Base-by-base conservation (phyloP, 441 rosid species). In the Dalechampia spathulata region DNA sequence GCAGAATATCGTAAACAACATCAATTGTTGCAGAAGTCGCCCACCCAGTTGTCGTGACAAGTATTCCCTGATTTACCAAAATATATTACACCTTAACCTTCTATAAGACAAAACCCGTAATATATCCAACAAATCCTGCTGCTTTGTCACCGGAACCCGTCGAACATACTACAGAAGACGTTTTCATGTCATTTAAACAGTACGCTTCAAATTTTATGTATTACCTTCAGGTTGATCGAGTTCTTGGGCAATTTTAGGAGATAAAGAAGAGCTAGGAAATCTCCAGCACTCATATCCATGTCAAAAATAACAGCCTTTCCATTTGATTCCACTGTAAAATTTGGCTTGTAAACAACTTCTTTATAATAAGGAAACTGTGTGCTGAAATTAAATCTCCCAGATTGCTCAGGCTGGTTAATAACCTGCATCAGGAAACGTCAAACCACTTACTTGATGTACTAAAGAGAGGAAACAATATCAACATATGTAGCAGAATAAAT, bases 251-350 rank as follows among this genome's bases (percentile, higher is more conserved):
- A 82, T 76, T 92, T 92, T 3, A 92, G 87, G 28, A 92, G 94
- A 61, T 81, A 92, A 52, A 92, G 75, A 10, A 92, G 82, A 46
- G 96, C 74, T 0, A 92, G 61, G 58, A 92, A 84, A 76, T 92
- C 98, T 68, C 98, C 96, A n/a, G 79, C 75, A 44, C 98, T 92
- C 98, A 92, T 88, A 59, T 92, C 98, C 92, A 85, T 92, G 72
- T 92, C 98, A 25, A 88, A 88, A 39, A 92, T 62, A 28, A 92
- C 74, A 11, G 20, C 98, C 96, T 0, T 68, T 68, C 52, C 15
- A 76, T 45, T 55, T 69, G 53, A 49, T 70, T 51, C 64, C 71
- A n/a, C n/a, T n/a, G n/a, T n/a, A 26, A 80, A 74, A 52, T 80
- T 65, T 56, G 94, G 88, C 65, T 41, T 81, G 67, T 74, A 66